Evolutionary conservation across 208 protist genomes (phyloP).

Genomic region (Borovskyia barvae): DNA sequence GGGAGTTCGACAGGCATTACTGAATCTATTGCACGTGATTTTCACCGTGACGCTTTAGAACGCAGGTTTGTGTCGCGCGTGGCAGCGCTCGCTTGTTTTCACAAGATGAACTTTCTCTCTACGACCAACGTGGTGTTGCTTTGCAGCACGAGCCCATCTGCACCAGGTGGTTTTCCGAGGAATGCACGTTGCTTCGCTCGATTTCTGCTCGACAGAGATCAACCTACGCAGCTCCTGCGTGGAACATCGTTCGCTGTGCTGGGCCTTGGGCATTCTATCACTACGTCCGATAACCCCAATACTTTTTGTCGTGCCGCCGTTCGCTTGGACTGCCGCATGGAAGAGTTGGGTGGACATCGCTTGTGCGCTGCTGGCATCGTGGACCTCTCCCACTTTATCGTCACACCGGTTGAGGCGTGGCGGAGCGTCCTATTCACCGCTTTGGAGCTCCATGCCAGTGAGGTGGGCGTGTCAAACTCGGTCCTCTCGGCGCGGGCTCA

Average conservation of each 20-base stretch:
- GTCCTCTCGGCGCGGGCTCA: too few species aligned
- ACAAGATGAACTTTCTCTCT: slow-evolving; percentile 50
- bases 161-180: slow-evolving; percentile 44
- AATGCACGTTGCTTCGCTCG: slow-evolving; percentile 46
- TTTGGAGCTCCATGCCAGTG: slow-evolving; percentile 4
- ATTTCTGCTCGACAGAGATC: slow-evolving; percentile 35
- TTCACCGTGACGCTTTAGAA: slow-evolving; percentile 43
- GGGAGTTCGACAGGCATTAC: slow-evolving; percentile 47
- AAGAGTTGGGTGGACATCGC: slow-evolving; percentile 28
- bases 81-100: slow-evolving; percentile 39
- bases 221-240: slow-evolving; percentile 28
- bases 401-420: slow-evolving; percentile 35
- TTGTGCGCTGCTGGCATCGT: slow-evolving; percentile 21
- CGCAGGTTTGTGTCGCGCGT: slow-evolving; percentile 38
- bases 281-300: slow-evolving; percentile 23
- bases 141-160: slow-evolving; percentile 53
- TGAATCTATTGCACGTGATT: slow-evolving; percentile 55
- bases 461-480: neutral
- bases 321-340: slow-evolving; percentile 34
- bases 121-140: slow-evolving; percentile 39
- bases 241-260: slow-evolving; percentile 48
- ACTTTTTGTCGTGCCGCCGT: slow-evolving; percentile 32
- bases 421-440: slow-evolving; percentile 26
- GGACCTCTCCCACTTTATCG: slow-evolving; percentile 19
- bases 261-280: slow-evolving; percentile 42